These are phyloP conservation scores for Ustulina deusta DNA, from an alignment of 2,329 filamentous ascomycete species.

Conservation along the genomic window DNA sequence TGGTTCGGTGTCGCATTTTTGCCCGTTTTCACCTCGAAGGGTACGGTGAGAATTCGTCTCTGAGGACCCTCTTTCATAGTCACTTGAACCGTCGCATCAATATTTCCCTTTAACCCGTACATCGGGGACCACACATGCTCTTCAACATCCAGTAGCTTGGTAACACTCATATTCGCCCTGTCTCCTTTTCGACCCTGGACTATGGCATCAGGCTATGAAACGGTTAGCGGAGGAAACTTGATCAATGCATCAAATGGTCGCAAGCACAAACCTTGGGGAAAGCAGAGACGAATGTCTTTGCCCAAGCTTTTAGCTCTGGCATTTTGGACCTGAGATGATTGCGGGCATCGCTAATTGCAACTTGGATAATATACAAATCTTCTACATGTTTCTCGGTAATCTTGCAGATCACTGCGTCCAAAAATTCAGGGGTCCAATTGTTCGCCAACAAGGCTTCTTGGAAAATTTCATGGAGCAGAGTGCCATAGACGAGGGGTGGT, in stretches of 20 bases:
- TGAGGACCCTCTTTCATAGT: slow-evolving; percentile 78
- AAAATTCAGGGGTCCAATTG: slow-evolving; percentile 77
- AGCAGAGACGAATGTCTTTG: slow-evolving; percentile 79
- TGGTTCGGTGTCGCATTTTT: slow-evolving; percentile 85
- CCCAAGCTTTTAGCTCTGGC: slow-evolving; percentile 85
- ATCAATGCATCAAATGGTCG: neutral
- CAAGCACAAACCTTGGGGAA: slow-evolving; percentile 70
- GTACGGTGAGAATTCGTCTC: slow-evolving; percentile 80
- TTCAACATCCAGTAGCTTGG: slow-evolving; percentile 94
- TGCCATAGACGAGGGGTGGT: slow-evolving; percentile 88
- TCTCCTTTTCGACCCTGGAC: slow-evolving; percentile 84
- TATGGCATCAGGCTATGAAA: slow-evolving; percentile 71
- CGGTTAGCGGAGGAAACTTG: slow-evolving; percentile 48
- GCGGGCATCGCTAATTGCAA: slow-evolving; percentile 77
- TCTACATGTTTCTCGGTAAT: slow-evolving; percentile 85
- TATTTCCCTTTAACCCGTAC: slow-evolving; percentile 97
- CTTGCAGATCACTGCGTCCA: slow-evolving; percentile 74
- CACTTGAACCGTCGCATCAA: slow-evolving; percentile 95
- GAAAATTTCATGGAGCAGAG: slow-evolving; percentile 94
- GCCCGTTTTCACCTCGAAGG: slow-evolving; percentile 96
- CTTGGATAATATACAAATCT: slow-evolving; percentile 87
- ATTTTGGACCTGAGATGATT: slow-evolving; percentile 88
- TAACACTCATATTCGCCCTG: slow-evolving; percentile 84
- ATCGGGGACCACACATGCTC: slow-evolving; percentile 98
- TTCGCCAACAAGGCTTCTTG: slow-evolving; percentile 89